Percentiles rank a stretch among this genome's conserved stretches.
Conservation (phyloP, 257 asterid genomes). For the Orobanche coerulescens region DNA sequence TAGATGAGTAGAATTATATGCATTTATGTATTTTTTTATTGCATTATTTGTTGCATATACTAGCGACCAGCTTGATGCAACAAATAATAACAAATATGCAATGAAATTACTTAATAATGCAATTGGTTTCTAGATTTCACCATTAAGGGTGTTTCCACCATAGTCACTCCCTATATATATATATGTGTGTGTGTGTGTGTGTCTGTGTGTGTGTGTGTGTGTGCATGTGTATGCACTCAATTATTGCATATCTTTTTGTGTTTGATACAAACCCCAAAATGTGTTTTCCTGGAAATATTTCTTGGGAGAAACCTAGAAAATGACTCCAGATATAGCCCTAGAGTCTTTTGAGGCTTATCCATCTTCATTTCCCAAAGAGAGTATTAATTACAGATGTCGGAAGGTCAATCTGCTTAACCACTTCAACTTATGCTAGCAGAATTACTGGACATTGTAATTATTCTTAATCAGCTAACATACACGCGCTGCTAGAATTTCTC, state of each 20-base stretch:
- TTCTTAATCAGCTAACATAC: not conserved
- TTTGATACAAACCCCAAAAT: not conserved
- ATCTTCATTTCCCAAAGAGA: not conserved
- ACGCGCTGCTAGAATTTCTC: not conserved
- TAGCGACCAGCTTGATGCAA: too few species aligned
- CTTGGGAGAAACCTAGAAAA: not conserved
- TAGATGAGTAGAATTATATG: too few species aligned
- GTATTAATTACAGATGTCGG: not conserved
- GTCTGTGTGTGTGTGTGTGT: not conserved
- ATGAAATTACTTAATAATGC: too few species aligned
- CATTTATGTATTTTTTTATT: too few species aligned
- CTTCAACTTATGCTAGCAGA: not conserved
- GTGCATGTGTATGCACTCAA: not conserved
- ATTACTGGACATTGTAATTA: not conserved
- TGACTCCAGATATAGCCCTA: not conserved
- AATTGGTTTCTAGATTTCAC: too few species aligned
- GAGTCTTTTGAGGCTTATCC: not conserved
- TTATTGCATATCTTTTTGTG: not conserved
- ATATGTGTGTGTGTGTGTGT: too few species aligned
- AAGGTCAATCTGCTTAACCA: not conserved
- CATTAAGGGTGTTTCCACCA: too few species aligned
- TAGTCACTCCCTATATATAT: too few species aligned
- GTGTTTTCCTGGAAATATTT: not conserved
- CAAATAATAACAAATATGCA: too few species aligned
- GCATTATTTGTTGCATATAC: too few species aligned